Base-by-base conservation (phyloP, 768 basidiomycete species). In the Zangia roseola region DNA sequence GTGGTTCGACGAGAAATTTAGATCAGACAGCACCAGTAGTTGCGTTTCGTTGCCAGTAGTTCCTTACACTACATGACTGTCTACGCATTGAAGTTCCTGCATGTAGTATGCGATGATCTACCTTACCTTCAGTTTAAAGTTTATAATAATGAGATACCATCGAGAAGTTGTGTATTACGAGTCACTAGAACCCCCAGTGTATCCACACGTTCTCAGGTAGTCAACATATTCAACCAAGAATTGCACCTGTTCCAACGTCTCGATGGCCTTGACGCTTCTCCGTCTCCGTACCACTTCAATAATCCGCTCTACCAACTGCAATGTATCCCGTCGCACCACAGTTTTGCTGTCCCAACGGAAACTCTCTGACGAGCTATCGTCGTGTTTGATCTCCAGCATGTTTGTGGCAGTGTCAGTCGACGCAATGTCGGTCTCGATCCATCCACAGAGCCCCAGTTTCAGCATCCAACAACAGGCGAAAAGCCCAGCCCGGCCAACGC, bases 381-480 rank as follows among this genome's bases (percentile, higher is more conserved):
- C 43, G 13, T 21, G 26, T 33, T 45, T 53, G 8, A 38, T 35
- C 30, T 55, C 58, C n/a, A 12, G 6, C 28, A 53, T 71, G 6
- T 13, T 45, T 8, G 38, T 26, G 14, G 47, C 10, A 14, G 31
- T 26, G 10, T 28, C n/a, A 16, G 49, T 45, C 10, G 52, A 42
- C n/a, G 45, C 9, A 7, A 47, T 10, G 38, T 61, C 57, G 40
- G 53, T 57, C 24, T 73, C 70, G 47, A 78, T 70, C 83, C 81
- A 88, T 23, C 83, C 89, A 60, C 80, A 94, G n/a, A 97, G 76
- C 5, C 94, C 94, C 53, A 97, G 82, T 65, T 90, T 91, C 50
- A 95, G 75, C 64, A 90, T 77, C 94, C 94, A 97, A 60, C 89
- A 92, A 56, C 87, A 91, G 2, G 93, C 94, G 38, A 97, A 76